Evolutionary conservation across 2,329 filamentous ascomycete species (phyloP).

Genomic region (Chaetothyriales sp.): DNA sequence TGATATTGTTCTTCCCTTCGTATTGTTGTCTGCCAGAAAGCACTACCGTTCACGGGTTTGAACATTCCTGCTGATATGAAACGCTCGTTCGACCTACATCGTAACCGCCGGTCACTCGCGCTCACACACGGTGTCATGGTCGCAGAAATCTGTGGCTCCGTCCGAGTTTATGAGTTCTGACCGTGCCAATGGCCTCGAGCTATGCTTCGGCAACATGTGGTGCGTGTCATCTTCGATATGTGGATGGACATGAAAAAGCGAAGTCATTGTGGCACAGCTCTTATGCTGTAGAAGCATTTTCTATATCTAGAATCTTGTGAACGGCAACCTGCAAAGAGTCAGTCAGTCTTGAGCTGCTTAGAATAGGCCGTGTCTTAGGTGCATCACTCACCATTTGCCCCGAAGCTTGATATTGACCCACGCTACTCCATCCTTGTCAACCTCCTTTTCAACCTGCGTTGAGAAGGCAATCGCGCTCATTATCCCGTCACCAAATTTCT

Average conservation of each 20-base stretch:
- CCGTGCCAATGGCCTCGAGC: too few species aligned
- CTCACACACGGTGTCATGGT: too few species aligned
- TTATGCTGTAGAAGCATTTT: not conserved
- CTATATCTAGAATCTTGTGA: constrained; percentile 27
- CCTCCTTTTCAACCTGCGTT: constrained; percentile 87
- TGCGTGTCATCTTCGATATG: not conserved
- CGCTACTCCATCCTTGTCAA: constrained; percentile 60
- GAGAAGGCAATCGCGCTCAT: constrained; percentile 92
- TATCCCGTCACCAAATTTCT: constrained; percentile 88
- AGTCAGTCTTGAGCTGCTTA: not conserved
- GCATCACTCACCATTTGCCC: constrained; percentile 57
- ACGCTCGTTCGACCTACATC: not conserved
- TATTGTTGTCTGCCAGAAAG: constrained; percentile 12
- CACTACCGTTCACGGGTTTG: not conserved
- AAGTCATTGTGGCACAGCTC: not conserved
- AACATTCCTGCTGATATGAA: not conserved
- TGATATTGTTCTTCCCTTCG: constrained; percentile 11
- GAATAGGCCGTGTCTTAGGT: constrained; percentile 1
- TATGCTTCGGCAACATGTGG: too few species aligned
- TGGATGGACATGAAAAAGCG: too few species aligned
- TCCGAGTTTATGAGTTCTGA: not conserved
- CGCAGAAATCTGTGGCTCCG: too few species aligned
- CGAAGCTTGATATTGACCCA: constrained; percentile 71
- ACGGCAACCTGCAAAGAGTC: constrained; percentile 27
- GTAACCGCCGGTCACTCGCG: too few species aligned